phyloP scores from a whole-genome alignment of 305 asterid genomes.

The Fraxinus xanthoxyloides region DNA sequence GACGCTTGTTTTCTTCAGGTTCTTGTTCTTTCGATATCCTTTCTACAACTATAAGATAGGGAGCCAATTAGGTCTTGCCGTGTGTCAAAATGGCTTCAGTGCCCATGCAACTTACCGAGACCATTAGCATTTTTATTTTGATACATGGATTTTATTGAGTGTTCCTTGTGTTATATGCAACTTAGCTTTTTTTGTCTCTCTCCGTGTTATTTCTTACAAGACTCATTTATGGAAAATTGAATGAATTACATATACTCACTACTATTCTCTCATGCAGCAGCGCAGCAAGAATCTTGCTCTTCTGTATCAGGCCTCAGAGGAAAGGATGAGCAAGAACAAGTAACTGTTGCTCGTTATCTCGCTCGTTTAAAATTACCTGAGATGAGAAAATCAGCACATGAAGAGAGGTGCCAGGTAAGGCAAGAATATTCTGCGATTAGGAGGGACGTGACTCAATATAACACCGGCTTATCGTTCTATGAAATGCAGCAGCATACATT shows the following conservation, averaged over 20 bases:
- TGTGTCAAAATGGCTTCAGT: neutral
- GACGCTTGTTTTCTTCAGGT: neutral
- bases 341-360: slow-evolving; percentile 26
- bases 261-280: neutral
- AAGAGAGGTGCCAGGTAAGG: neutral
- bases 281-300: neutral
- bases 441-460: neutral
- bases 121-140: neutral
- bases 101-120: neutral
- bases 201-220: neutral
- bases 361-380: slow-evolving; percentile 21
- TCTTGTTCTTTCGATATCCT: neutral
- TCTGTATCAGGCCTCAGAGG: slow-evolving; percentile 7
- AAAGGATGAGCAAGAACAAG: slow-evolving; percentile 30
- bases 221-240: neutral
- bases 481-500: slow-evolving; percentile 2
- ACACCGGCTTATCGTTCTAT: neutral
- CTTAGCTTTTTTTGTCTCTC: neutral
- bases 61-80: neutral
- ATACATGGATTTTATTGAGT: neutral
- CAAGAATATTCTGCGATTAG: neutral
- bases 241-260: neutral
- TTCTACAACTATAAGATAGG: neutral
- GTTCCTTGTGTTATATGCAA: neutral
- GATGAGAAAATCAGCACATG: neutral